Conservation (phyloP, 2,329 filamentous ascomycete species). For the Helicocarpus griseus region DNA sequence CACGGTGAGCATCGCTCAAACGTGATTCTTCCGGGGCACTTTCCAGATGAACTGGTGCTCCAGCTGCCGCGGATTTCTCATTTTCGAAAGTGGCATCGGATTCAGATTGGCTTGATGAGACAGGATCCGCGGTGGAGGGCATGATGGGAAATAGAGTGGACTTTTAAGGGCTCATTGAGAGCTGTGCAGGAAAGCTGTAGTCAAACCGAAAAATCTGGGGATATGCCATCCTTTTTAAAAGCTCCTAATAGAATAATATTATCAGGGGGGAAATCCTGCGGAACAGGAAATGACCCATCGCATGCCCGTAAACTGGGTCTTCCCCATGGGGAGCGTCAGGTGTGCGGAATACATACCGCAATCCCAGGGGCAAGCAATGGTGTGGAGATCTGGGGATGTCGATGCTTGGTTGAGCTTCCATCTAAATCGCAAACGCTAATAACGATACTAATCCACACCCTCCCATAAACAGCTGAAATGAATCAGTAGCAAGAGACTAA, state of each 20-base stretch:
- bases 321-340: background rate
- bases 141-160: background rate
- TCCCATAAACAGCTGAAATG: no score
- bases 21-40: background rate
- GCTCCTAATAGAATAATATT: no score
- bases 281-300: no score
- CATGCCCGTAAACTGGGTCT: background rate
- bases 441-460: no score
- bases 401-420: no score
- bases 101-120: background rate
- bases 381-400: background rate
- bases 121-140: background rate
- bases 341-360: background rate
- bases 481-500: no score
- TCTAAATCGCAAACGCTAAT: no score
- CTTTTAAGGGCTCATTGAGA: no score
- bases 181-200: no score
- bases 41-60: background rate
- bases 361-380: background rate
- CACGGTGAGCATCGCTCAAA: slow-evolving; percentile 16
- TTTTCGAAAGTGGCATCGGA: background rate
- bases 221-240: background rate
- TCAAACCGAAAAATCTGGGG: background rate
- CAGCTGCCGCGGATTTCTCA: background rate
- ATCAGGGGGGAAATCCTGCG: background rate